A percentile compares a stretch with the other conserved stretches of the same genome.
Evolutionary conservation across 2,329 filamentous ascomycete genomes (phyloP).

Genomic region (Ophioceras dolichostomum): DNA sequence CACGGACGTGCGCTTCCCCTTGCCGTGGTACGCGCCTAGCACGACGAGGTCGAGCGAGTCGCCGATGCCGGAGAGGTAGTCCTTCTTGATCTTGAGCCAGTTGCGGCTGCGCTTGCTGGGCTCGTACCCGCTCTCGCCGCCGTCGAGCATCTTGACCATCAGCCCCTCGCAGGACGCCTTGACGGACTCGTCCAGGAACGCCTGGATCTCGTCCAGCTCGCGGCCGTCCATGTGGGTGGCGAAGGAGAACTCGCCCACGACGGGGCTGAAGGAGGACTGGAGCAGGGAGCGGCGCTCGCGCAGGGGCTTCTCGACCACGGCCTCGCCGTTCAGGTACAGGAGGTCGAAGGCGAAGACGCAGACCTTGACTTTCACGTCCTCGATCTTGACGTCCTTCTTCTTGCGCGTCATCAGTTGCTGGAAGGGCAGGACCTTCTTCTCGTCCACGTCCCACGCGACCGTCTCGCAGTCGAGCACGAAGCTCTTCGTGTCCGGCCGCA

Average conservation of each 20-base stretch:
- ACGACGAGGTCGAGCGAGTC: slow-evolving; percentile 96
- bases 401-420: slow-evolving; percentile 98
- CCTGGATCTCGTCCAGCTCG: slow-evolving; percentile 87
- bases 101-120: slow-evolving; percentile 93
- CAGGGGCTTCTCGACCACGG: slow-evolving; percentile 76
- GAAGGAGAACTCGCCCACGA: slow-evolving; percentile 85
- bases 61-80: slow-evolving; percentile 86
- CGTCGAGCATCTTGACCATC: slow-evolving; percentile 99
- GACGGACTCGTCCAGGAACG: slow-evolving; percentile 84
- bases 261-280: slow-evolving; percentile 56
- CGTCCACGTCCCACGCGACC: slow-evolving; percentile 86
- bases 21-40: slow-evolving; percentile 85
- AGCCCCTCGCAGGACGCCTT: slow-evolving; percentile 93
- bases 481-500: slow-evolving; percentile 79
- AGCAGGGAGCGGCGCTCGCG: slow-evolving; percentile 73
- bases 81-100: slow-evolving; percentile 99
- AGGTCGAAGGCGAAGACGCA: slow-evolving; percentile 96
- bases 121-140: slow-evolving; percentile 84
- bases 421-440: slow-evolving; percentile 94
- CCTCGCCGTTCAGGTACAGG: slow-evolving; percentile 82
- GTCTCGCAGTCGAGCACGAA: slow-evolving; percentile 99
- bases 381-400: slow-evolving; percentile 89
- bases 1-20: slow-evolving; percentile 87
- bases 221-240: slow-evolving; percentile 78
- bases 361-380: slow-evolving; percentile 93